Base-by-base conservation (phyloP, 2,329 filamentous ascomycete genomes). In the Ophiocordyceps camponoti-floridani region DNA sequence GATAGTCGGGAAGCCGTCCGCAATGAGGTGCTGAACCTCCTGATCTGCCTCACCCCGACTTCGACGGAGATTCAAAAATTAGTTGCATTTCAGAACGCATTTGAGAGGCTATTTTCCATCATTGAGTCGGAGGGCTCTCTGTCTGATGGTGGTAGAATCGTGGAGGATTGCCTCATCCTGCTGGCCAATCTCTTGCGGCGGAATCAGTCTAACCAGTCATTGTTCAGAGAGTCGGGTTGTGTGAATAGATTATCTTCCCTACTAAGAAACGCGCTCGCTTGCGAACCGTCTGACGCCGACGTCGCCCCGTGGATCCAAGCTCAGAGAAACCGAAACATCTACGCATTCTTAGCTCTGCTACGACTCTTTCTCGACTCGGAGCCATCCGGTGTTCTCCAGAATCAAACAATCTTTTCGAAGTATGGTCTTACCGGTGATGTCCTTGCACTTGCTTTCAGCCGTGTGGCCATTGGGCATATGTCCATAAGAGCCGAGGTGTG, bases 61-160 rank as follows among this genome's bases (percentile, higher is more conserved):
- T 94, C 89, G 9, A 67, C 80, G 40, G 88, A 96, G 54, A 75
- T 98, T 44, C 88, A 96, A 58, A 96, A 96, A 60, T 72, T 96
- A 2, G 88, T 96, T 23, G 91, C 87, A 0, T 96, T 95, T 52
- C 87, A 95, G 55, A 89, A 86, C 68, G 85, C 88, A 0, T 96
- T 95, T 54, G 86, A 91, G 48, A 79, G 82, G 40, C 68, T 93
- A 26, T 95, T 96, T 58, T 70, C 70, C 41, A 79, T 96, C 44
- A 84, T 98, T 44, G 74, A 81, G 51, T 68, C 72, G 1, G 91
- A 98, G 54, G 91, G 91, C 0, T 82, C 81, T 2, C 66, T 98
- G 41, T 72, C 72, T 4, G 80, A 93, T 53, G 91, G 91, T 14
- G 86, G 84, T 40, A 82, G 89, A 48, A 75, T 84, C 12, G 84